Conservation (phyloP, 352 stramenopile genomes). For the Pythium dissimile region DNA sequence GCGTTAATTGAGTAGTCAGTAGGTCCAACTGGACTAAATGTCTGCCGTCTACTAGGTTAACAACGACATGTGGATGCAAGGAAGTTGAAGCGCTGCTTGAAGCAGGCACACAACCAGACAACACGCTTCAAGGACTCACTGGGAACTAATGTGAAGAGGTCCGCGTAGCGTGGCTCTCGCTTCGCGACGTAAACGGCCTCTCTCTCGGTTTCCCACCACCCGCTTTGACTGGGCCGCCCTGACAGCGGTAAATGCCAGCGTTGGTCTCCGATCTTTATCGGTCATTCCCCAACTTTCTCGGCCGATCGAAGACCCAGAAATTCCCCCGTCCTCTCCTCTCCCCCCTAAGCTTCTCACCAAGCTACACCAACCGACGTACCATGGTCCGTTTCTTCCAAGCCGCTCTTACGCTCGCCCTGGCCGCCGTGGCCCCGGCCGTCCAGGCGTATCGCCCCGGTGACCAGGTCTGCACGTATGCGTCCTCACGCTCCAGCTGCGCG, state of each 20-base stretch:
- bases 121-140: background rate
- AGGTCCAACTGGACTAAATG: no score
- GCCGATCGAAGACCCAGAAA: background rate
- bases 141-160: background rate
- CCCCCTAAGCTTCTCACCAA: background rate
- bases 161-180: background rate
- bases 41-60: no score
- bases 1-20: no score
- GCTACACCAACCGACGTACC: background rate
- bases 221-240: no score
- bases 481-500: no score
- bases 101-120: no score
- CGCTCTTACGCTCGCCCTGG: background rate
- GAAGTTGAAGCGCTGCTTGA: no score
- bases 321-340: background rate
- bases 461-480: no score
- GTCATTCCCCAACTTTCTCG: background rate
- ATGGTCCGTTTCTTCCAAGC: background rate
- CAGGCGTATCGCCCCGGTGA: no score
- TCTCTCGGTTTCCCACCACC: background rate
- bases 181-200: background rate
- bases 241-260: no score
- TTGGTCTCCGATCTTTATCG: background rate
- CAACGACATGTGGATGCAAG: no score
- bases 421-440: background rate